Percentiles rank a stretch among this genome's conserved stretches.
These are phyloP conservation scores for Trichoderma endophyticum DNA, from an alignment of 2,329 filamentous ascomycete genomes.

Conservation along the genomic window DNA sequence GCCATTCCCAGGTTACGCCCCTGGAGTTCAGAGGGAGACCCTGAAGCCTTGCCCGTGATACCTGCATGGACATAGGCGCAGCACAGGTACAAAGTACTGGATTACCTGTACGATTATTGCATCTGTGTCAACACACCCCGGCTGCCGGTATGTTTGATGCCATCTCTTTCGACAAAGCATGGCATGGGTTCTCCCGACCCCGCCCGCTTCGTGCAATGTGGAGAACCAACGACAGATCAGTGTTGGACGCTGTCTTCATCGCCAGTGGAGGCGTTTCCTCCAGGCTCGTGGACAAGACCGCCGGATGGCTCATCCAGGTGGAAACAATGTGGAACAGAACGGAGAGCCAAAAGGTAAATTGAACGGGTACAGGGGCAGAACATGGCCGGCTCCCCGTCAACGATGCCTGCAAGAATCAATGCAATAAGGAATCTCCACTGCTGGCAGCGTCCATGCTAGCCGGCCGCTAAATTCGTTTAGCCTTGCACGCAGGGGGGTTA, in stretches of 20 bases:
- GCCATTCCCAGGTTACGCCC: not conserved
- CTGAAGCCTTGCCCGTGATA: not conserved
- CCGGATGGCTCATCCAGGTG: not conserved
- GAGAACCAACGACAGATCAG: slow-evolving; percentile 1
- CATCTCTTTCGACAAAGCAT: not conserved
- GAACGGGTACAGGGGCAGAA: slow-evolving; percentile 4
- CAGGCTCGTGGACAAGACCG: not conserved
- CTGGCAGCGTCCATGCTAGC: not conserved
- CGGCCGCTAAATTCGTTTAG: slow-evolving; percentile 1
- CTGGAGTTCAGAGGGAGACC: not conserved
- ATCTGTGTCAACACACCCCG: not conserved
- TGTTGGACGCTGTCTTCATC: not conserved
- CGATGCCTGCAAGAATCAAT: not conserved
- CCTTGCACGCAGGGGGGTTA: not conserved
- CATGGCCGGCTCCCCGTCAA: not conserved
- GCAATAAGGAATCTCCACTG: slow-evolving; percentile 1
- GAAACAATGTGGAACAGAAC: not conserved
- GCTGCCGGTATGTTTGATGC: not conserved
- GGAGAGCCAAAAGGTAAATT: slow-evolving; percentile 1
- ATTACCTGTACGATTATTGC: not conserved
- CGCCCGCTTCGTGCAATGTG: not conserved
- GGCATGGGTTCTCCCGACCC: slow-evolving; percentile 1
- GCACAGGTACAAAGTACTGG: not conserved
- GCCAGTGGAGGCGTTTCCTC: not conserved
- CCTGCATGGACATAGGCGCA: not conserved